phyloP scores from a whole-genome alignment of 257 asterid genomes.

The Cynanchum wilfordii region DNA sequence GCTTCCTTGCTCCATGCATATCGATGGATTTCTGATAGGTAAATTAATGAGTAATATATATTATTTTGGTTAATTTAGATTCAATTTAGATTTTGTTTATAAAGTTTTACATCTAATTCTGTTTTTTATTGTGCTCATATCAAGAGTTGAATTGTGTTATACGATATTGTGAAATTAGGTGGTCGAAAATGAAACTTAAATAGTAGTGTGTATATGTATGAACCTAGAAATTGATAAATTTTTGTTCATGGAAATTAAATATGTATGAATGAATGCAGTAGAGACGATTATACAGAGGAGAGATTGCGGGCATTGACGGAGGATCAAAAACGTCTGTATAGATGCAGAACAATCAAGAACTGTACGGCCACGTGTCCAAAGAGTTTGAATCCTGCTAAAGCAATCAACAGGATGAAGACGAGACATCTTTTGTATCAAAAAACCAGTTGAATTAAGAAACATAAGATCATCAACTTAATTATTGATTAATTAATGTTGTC shows the following conservation, averaged over 20 bases:
- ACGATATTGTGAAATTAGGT: too few relatives aligned
- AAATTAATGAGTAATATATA: background rate
- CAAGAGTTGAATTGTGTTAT: too few relatives aligned
- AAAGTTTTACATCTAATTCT: too few relatives aligned
- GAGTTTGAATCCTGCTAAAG: slow-evolving; percentile 64
- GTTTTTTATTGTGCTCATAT: too few relatives aligned
- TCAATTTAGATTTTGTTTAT: too few relatives aligned
- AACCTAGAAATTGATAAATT: too few relatives aligned
- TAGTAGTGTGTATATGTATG: too few relatives aligned
- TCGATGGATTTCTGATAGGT: slow-evolving; percentile 82
- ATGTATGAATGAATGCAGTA: slow-evolving; percentile 23
- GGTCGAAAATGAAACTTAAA: too few relatives aligned
- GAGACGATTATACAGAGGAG: slow-evolving; percentile 62
- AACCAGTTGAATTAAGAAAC: slow-evolving; percentile 32
- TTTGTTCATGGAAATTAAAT: too few relatives aligned
- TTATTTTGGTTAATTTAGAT: too few relatives aligned
- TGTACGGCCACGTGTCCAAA: slow-evolving; percentile 61
- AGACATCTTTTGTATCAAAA: slow-evolving; percentile 29
- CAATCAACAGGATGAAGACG: slow-evolving; percentile 65
- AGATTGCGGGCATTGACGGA: slow-evolving; percentile 57
- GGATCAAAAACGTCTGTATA: slow-evolving; percentile 37
- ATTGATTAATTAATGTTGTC: background rate
- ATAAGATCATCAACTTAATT: too few relatives aligned
- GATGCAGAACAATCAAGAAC: slow-evolving; percentile 69
- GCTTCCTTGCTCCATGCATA: slow-evolving; percentile 66